phyloP scores from a whole-genome alignment of 129 eudicot genomes.

The Flaveria trinervia region DNA sequence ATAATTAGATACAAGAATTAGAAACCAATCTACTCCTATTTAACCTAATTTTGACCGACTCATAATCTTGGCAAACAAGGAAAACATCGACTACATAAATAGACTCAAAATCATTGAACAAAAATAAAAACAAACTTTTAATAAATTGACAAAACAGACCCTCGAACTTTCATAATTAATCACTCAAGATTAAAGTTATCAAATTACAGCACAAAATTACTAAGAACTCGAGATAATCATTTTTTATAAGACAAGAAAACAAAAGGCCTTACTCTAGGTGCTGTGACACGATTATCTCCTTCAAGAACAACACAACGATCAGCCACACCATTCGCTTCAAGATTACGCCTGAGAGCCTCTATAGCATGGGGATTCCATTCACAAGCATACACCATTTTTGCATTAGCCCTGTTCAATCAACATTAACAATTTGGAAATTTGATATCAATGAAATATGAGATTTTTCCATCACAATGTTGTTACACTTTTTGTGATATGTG shows the following conservation, averaged over 20 bases:
- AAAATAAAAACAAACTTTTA: no score
- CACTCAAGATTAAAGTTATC: no score
- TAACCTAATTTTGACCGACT: no score
- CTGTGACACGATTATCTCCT: conserved; percentile 85
- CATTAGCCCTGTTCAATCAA: conserved; percentile 64
- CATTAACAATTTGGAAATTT: neutral
- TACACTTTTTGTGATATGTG: neutral
- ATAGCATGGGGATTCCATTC: conserved; percentile 99
- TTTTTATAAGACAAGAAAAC: neutral
- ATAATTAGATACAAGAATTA: no score
- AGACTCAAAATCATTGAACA: no score
- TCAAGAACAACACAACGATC: conserved; percentile 89
- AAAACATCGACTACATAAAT: no score
- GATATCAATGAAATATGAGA: neutral
- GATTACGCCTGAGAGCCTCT: conserved; percentile 83
- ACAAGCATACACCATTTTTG: conserved; percentile 88
- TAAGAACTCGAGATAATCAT: neutral
- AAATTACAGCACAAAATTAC: no score
- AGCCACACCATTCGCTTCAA: conserved; percentile 71
- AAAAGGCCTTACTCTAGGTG: conserved; percentile 67
- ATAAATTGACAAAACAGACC: no score
- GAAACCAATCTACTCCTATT: no score
- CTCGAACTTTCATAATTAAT: no score
- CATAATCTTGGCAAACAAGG: no score
- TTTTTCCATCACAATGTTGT: neutral